Evolutionary conservation across 805 yeast genomes (phyloP).

Genomic region (Gaillardinia entomophila): DNA sequence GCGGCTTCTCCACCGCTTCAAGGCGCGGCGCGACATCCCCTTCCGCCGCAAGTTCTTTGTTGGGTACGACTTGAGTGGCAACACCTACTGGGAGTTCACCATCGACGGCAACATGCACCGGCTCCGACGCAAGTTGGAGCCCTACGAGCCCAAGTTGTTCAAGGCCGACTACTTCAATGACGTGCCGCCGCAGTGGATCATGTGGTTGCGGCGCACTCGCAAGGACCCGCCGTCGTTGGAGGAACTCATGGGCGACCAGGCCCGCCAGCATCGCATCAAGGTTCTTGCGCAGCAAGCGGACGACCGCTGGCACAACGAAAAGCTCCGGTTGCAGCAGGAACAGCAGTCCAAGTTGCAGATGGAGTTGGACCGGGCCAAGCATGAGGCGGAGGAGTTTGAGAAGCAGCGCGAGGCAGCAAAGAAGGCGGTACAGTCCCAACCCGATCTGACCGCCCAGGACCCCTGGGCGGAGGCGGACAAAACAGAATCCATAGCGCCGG

Average conservation of each 20-base stretch:
- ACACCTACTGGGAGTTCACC: slow-evolving; percentile 79
- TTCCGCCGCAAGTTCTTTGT: slow-evolving; percentile 64
- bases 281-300: slow-evolving; percentile 44
- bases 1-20: slow-evolving; percentile 50
- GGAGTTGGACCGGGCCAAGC: slow-evolving; percentile 24
- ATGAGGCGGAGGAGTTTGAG: slow-evolving; percentile 8
- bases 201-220: slow-evolving; percentile 71
- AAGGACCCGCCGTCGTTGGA: slow-evolving; percentile 52
- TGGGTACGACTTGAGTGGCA: slow-evolving; percentile 78
- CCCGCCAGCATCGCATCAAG: slow-evolving; percentile 49
- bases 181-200: slow-evolving; percentile 70
- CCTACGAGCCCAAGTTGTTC: slow-evolving; percentile 40
- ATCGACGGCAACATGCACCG: slow-evolving; percentile 47
- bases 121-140: slow-evolving; percentile 61
- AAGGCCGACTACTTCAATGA: slow-evolving; percentile 55
- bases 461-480: slow-evolving; percentile 34
- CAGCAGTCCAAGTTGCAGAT: slow-evolving; percentile 22
- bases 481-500: neutral
- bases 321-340: slow-evolving; percentile 25
- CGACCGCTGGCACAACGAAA: slow-evolving; percentile 34
- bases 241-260: slow-evolving; percentile 55
- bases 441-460: slow-evolving; percentile 5
- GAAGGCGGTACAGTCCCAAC: no score
- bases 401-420: neutral
- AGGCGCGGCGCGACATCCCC: slow-evolving; percentile 58